Conservation (phyloP, 805 yeast species). For the Lachancea kluyveri region DNA sequence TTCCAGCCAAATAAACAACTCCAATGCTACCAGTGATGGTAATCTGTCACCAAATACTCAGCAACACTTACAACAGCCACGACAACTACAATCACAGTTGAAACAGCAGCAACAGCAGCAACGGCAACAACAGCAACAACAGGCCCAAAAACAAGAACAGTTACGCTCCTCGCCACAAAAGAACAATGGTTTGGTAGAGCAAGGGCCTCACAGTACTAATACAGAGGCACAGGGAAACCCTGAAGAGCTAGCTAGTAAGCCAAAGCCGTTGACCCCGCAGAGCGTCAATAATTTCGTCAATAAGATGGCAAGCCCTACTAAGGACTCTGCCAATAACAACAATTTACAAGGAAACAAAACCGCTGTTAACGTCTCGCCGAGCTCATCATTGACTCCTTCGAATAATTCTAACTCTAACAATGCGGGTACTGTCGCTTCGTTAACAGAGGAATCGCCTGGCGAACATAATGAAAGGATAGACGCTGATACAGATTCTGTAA, state of each 20-base stretch:
- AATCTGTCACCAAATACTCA: constrained; percentile 2
- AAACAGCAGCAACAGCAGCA: constrained; percentile 2
- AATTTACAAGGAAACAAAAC: background rate
- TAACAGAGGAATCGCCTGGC: too few species aligned
- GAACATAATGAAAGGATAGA: too few species aligned
- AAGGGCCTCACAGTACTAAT: too few species aligned
- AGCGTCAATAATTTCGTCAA: constrained; percentile 4
- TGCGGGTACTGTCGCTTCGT: too few species aligned
- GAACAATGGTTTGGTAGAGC: too few species aligned
- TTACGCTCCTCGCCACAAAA: background rate
- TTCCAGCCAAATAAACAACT: background rate
- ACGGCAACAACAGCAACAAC: constrained; percentile 2
- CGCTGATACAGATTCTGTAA: too few species aligned
- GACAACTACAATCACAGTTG: constrained; percentile 1
- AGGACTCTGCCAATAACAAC: constrained; percentile 1
- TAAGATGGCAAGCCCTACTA: constrained; percentile 2
- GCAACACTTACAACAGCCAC: constrained; percentile 6
- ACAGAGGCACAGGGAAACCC: constrained; percentile 1
- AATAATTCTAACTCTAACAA: too few species aligned
- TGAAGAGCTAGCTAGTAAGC: background rate
- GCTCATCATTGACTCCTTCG: constrained; percentile 1
- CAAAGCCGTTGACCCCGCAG: constrained; percentile 8
- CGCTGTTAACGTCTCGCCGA: constrained; percentile 4
- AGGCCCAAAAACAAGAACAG: constrained; percentile 1
- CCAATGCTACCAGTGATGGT: constrained; percentile 10